These are phyloP conservation scores for Coniochaeta sp. DNA, from an alignment of 2,329 filamentous ascomycete genomes.

Conservation along the genomic window DNA sequence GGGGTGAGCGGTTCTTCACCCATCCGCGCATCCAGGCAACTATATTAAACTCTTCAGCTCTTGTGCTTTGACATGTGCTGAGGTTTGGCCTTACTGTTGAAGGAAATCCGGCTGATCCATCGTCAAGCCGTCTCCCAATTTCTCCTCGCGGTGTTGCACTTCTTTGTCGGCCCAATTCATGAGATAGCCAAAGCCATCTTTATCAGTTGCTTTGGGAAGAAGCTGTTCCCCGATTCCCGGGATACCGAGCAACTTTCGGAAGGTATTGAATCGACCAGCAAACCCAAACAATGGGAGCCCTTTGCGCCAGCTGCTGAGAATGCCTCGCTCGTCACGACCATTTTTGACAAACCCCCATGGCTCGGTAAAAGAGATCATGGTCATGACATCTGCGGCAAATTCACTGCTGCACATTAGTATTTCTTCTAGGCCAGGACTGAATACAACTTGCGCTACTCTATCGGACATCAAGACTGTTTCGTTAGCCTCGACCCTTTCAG, in stretches of 20 bases:
- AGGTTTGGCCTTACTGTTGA: slow-evolving; percentile 21
- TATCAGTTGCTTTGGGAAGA: slow-evolving; percentile 20
- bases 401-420: slow-evolving; percentile 9
- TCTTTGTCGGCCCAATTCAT: slow-evolving; percentile 26
- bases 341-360: slow-evolving; percentile 30
- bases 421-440: neutral
- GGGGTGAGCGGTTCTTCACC: slow-evolving; percentile 15
- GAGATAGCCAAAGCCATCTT: slow-evolving; percentile 26
- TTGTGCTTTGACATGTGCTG: too few species aligned
- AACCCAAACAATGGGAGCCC: slow-evolving; percentile 14
- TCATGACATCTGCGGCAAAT: slow-evolving; percentile 33
- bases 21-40: slow-evolving; percentile 19
- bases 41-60: slow-evolving; percentile 6
- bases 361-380: slow-evolving; percentile 26
- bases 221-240: slow-evolving; percentile 13
- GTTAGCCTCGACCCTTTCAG: slow-evolving; percentile 15
- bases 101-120: slow-evolving; percentile 21
- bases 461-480: slow-evolving; percentile 23
- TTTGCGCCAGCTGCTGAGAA: slow-evolving; percentile 27
- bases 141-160: slow-evolving; percentile 18
- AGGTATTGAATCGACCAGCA: slow-evolving; percentile 4
- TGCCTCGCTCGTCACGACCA: slow-evolving; percentile 26
- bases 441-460: slow-evolving; percentile 19
- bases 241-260: slow-evolving; percentile 22
- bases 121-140: slow-evolving; percentile 5